These are phyloP conservation scores for Phylloporus sp. DNA, from an alignment of 1,284 basidiomycete genomes.

Conservation along the genomic window DNA sequence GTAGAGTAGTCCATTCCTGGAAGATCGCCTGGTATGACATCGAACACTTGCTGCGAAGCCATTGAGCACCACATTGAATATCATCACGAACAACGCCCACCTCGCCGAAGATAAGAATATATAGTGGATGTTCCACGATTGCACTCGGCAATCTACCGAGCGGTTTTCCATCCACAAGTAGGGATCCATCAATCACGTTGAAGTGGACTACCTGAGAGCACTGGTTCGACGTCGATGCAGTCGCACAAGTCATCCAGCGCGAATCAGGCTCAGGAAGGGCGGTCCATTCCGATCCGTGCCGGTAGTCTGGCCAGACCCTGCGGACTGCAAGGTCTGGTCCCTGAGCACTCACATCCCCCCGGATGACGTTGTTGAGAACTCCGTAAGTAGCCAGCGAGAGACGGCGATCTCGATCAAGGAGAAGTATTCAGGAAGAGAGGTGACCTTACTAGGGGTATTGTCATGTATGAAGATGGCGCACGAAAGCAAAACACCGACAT, in stretches of 20 bases:
- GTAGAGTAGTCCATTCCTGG: background rate
- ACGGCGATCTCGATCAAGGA: conserved; percentile 34
- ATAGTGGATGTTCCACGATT: background rate
- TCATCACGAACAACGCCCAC: background rate
- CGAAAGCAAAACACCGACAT: conserved; percentile 38
- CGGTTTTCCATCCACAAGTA: background rate
- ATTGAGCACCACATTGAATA: background rate
- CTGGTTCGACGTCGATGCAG: background rate
- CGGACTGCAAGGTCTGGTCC: conserved; percentile 42
- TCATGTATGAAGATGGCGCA: conserved; percentile 42
- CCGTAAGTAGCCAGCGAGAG: conserved; percentile 36
- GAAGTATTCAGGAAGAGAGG: background rate
- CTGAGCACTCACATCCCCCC: background rate
- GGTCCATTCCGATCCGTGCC: conserved; percentile 14
- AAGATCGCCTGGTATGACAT: background rate
- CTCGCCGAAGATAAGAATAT: background rate
- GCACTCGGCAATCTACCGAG: background rate
- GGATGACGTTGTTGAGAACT: conserved; percentile 15
- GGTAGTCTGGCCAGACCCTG: conserved; percentile 43
- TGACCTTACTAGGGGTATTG: conserved; percentile 22
- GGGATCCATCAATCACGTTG: background rate
- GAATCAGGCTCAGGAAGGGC: background rate
- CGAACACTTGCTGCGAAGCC: background rate
- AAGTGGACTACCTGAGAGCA: background rate
- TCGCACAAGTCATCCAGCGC: background rate